Conservation (phyloP, 2,329 filamentous ascomycete species). For the Monosporascus ibericus region DNA sequence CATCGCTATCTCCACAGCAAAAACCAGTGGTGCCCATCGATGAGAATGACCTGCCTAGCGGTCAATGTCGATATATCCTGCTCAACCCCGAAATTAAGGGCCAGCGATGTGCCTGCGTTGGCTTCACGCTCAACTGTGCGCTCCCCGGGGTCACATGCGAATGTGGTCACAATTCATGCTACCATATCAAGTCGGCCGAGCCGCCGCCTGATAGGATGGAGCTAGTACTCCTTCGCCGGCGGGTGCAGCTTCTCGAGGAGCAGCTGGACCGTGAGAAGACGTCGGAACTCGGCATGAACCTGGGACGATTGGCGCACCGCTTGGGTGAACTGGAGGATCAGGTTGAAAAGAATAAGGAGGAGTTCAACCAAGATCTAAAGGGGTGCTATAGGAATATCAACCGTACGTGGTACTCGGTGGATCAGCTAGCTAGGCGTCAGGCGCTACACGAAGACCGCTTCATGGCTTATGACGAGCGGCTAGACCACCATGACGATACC, state of each 20-base stretch:
- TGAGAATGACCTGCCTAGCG: constrained; percentile 45
- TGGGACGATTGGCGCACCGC: constrained; percentile 32
- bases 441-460: constrained; percentile 31
- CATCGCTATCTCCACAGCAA: constrained; percentile 22
- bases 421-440: constrained; percentile 35
- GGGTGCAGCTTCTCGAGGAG: constrained; percentile 38
- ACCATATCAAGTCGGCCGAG: constrained; percentile 45
- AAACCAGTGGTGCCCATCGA: constrained; percentile 24
- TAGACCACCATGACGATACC: constrained; percentile 33
- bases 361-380: constrained; percentile 46
- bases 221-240: constrained; percentile 41
- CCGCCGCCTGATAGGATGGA: constrained; percentile 38
- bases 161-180: constrained; percentile 56
- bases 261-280: constrained; percentile 32
- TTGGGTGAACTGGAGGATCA: constrained; percentile 48
- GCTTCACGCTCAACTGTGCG: constrained; percentile 48
- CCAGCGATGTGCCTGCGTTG: constrained; percentile 52
- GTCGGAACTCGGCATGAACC: constrained; percentile 28
- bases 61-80: constrained; percentile 55
- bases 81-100: constrained; percentile 51
- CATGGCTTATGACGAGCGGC: constrained; percentile 33
- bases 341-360: constrained; percentile 45
- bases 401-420: constrained; percentile 47
- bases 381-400: constrained; percentile 49
- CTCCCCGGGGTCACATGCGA: constrained; percentile 50